Conservation (phyloP, 352 stramenopile genomes). For the Globisporangium irregulare region DNA sequence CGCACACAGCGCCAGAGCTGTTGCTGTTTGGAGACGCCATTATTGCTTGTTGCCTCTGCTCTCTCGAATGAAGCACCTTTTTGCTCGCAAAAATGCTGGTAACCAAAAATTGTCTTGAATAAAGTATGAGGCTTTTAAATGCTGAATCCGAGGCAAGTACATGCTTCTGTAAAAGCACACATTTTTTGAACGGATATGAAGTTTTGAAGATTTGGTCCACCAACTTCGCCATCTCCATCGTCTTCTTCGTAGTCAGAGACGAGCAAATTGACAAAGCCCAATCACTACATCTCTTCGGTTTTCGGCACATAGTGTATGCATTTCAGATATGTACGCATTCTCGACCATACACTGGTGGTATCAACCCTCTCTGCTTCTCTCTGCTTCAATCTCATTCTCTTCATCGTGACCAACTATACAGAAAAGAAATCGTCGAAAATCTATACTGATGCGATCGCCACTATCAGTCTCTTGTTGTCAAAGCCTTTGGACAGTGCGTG, state of each 20-base stretch:
- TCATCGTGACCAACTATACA: neutral
- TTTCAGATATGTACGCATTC: too few relatives aligned
- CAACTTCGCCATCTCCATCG: too few relatives aligned
- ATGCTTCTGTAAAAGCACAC: neutral
- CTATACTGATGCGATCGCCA: neutral
- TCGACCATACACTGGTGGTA: neutral
- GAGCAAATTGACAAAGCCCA: too few relatives aligned
- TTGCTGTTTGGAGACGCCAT: conserved; percentile 4
- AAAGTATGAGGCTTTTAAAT: neutral
- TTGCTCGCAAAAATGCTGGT: neutral
- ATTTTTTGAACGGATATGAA: neutral
- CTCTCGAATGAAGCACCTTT: neutral
- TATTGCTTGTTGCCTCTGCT: neutral
- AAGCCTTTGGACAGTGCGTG: neutral
- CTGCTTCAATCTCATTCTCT: neutral
- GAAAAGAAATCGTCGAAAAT: neutral
- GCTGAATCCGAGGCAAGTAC: neutral
- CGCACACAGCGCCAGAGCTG: conserved; percentile 6
- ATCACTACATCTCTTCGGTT: too few relatives aligned
- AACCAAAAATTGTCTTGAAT: neutral
- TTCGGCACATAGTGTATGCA: too few relatives aligned
- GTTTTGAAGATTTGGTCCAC: too few relatives aligned
- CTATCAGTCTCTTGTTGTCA: neutral
- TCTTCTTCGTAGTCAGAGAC: too few relatives aligned
- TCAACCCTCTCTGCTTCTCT: neutral